Evolutionary conservation across 2,329 filamentous ascomycete species (phyloP).

Genomic region (Periglandula ipomoeae): DNA sequence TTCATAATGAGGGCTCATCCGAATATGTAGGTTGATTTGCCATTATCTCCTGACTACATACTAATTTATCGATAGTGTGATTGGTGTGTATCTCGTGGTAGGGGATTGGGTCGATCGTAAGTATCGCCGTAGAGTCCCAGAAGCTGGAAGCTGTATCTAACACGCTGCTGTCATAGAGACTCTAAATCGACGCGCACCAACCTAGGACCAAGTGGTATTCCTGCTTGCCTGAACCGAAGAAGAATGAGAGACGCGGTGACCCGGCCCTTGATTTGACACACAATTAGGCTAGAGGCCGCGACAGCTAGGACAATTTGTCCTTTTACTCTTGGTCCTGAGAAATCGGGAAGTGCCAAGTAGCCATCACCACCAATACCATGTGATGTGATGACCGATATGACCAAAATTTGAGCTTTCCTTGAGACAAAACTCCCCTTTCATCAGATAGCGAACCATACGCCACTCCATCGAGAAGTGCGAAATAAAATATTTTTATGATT

Average conservation of each 20-base stretch:
- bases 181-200: slow-evolving; percentile 2
- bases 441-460: slow-evolving; percentile 4
- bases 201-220: background rate
- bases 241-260: slow-evolving; percentile 9
- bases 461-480: background rate
- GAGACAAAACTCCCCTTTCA: slow-evolving; percentile 3
- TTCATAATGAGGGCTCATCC: slow-evolving; percentile 79
- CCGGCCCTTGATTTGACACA: slow-evolving; percentile 5
- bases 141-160: background rate
- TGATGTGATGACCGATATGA: slow-evolving; percentile 6
- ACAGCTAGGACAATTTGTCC: background rate
- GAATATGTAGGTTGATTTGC: slow-evolving; percentile 36
- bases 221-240: slow-evolving; percentile 6
- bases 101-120: slow-evolving; percentile 21
- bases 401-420: background rate
- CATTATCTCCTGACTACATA: background rate
- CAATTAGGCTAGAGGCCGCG: background rate
- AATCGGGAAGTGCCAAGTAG: background rate
- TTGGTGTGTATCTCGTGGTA: slow-evolving; percentile 28
- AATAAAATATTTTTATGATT: background rate
- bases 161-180: slow-evolving; percentile 2
- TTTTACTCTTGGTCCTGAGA: background rate
- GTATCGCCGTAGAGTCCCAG: too few relatives aligned
- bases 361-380: background rate
- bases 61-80: slow-evolving; percentile 34